Evolutionary conservation across 2,329 filamentous ascomycete species (phyloP).

Genomic region (Colletotrichum orchidophilum): DNA sequence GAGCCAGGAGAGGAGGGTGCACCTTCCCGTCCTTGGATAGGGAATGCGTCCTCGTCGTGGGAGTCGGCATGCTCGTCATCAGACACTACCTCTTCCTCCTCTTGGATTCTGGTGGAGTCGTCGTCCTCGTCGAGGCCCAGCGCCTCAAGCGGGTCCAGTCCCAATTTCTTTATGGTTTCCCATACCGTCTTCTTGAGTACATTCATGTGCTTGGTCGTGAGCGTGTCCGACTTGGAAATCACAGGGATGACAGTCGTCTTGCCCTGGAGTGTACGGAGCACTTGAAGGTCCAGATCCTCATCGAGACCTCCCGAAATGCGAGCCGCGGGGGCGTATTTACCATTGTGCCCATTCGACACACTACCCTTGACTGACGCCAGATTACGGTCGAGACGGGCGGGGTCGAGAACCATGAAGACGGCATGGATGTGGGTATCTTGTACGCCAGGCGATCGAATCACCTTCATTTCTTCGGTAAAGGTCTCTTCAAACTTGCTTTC

Average conservation of each 20-base stretch:
- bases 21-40: conserved; percentile 45
- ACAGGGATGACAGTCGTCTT: conserved; percentile 97
- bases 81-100: conserved; percentile 59
- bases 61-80: conserved; percentile 40
- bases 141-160: conserved; percentile 87
- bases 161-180: conserved; percentile 85
- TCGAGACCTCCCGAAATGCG: conserved; percentile 77
- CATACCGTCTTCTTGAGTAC: conserved; percentile 91
- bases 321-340: conserved; percentile 53
- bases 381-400: conserved; percentile 84
- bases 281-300: conserved; percentile 88
- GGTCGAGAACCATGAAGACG: conserved; percentile 91
- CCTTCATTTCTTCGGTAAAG: conserved; percentile 97
- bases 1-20: conserved; percentile 48
- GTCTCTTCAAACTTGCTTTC: conserved; percentile 99
- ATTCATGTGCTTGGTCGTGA: conserved; percentile 94
- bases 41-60: conserved; percentile 48
- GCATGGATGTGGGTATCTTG: conserved; percentile 98
- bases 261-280: conserved; percentile 85
- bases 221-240: conserved; percentile 95
- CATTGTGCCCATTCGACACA: conserved; percentile 60
- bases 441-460: conserved; percentile 89
- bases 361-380: conserved; percentile 71
- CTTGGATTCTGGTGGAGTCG: conserved; percentile 64
- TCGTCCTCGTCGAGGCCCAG: conserved; percentile 84